These are phyloP conservation scores for Termitomyces eurrhizus DNA, from an alignment of 768 basidiomycete species.

Conservation along the genomic window DNA sequence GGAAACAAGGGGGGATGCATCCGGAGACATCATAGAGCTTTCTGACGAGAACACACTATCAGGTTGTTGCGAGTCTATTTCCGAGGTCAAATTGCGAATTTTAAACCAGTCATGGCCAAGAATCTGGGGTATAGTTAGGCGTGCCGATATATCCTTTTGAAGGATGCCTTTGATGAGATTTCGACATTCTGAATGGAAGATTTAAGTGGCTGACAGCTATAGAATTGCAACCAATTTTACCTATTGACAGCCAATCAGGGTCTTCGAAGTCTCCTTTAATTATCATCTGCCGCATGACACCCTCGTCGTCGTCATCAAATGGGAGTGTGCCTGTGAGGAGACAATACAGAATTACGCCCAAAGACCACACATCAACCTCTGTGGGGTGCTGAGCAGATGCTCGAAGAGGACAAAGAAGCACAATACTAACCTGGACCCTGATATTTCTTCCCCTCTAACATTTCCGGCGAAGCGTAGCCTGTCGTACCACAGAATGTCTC, in stretches of 20 bases:
- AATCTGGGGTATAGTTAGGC: conserved; percentile 81
- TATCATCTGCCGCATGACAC: conserved; percentile 78
- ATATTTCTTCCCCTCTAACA: conserved; percentile 85
- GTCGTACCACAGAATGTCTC: conserved; percentile 97
- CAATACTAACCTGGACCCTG: conserved; percentile 74
- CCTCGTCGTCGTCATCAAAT: conserved; percentile 88
- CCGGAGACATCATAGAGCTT: conserved; percentile 51
- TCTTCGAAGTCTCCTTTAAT: conserved; percentile 86
- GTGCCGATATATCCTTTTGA: conserved; percentile 68
- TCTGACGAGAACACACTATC: conserved; percentile 43
- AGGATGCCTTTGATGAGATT: conserved; percentile 78
- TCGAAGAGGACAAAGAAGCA: background rate
- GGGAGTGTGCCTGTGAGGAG: conserved; percentile 87
- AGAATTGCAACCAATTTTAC: conserved; percentile 37
- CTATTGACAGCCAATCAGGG: conserved; percentile 85
- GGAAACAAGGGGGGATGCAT: conserved; percentile 43
- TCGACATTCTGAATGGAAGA: conserved; percentile 61
- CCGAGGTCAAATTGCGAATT: conserved; percentile 29
- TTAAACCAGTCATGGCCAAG: conserved; percentile 87
- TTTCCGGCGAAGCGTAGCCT: conserved; percentile 91
- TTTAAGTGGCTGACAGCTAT: background rate
- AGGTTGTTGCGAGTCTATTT: conserved; percentile 25
- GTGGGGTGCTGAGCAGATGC: conserved; percentile 16
- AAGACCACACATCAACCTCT: conserved; percentile 97
- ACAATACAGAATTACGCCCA: conserved; percentile 88